Percentiles rank a stretch among this genome's conserved stretches.
These are phyloP conservation scores for Anethum foeniculum DNA, from an alignment of 140 eudicot species.

Conservation along the genomic window DNA sequence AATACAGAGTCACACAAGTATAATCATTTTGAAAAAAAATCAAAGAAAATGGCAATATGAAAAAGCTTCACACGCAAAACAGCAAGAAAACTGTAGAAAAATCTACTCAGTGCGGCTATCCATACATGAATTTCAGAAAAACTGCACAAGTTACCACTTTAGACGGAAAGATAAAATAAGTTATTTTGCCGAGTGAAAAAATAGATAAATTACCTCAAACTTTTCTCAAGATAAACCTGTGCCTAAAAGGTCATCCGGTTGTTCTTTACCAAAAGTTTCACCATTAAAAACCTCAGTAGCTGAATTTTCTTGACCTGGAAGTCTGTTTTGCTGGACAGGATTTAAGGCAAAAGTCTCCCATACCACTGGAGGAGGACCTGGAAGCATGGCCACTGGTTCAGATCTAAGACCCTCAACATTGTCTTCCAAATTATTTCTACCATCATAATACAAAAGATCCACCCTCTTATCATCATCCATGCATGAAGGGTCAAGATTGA, in stretches of 20 bases:
- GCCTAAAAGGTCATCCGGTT: conserved; percentile 29
- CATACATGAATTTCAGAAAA: neutral
- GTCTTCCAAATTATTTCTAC: conserved; percentile 23
- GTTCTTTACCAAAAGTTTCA: conserved; percentile 36
- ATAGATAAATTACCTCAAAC: conserved; percentile 29
- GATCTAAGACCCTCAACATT: conserved; percentile 19
- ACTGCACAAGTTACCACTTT: neutral
- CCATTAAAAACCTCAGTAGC: conserved; percentile 50
- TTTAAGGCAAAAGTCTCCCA: conserved; percentile 30
- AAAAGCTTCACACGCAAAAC: neutral
- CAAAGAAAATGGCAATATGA: neutral
- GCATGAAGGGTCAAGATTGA: conserved; percentile 44
- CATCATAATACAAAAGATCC: conserved; percentile 26
- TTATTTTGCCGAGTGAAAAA: neutral
- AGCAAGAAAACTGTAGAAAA: neutral
- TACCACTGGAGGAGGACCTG: conserved; percentile 25
- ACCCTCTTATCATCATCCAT: conserved; percentile 30
- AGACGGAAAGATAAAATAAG: neutral
- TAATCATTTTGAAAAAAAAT: neutral
- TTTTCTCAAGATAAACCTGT: conserved; percentile 30
- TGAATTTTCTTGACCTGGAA: conserved; percentile 41
- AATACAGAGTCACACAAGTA: neutral
- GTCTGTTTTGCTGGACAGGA: conserved; percentile 28
- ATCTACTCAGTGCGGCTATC: neutral
- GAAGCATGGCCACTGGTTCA: conserved; percentile 22